Evolutionary conservation across 164 flowering plant species (phyloP), one percentile per base, ranked within the genome.

Genomic region (Kalanchoe fedtschenkoi): DNA sequence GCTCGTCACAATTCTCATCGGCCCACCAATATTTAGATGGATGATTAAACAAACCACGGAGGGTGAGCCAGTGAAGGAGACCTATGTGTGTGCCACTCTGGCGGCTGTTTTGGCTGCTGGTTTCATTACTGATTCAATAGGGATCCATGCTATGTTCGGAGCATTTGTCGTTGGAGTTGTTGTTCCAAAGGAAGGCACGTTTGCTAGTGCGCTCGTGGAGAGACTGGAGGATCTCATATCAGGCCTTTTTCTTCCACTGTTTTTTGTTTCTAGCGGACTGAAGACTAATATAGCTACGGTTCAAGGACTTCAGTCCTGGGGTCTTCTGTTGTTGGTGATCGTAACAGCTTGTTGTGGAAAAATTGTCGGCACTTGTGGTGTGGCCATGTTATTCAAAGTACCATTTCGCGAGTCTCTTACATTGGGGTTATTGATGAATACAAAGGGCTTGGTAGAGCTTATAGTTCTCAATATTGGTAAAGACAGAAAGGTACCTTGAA

Each of bases 401-500:
- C 86, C 89, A 14, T 29, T 60, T 2, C 54, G 63, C 0, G 97
- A 89, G 71, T 70, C 95, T 42, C 34, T 89, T 0, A 74, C 90
- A 0, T 68, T 87, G 9, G 97, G 95, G 7, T 72, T 89, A 54
- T 77, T 89, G 6, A 89, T 89, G 97, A 87, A 89, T 69, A 85
- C 74, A 5, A 89, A 87, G 72, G 95, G 97, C 5, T 68, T 89
- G 75, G 95, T 89, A 62, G 96, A 89, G 65, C 88, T 89, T 64
- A 85, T 89, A 53, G 96, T 89, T 38, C 89, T 89, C 66, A 89
- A 89, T 76, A 89, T 89, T 62, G 96, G 96, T n/a, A 85, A 82
- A 65, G 93, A 81, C 38, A 67, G 76, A 70, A 74, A 76, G 82
- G 88, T 83, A 69, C 5, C 2, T 1, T 9, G 22, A 47, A 9